Evolutionary conservation across 2,329 filamentous ascomycete species (phyloP).

Genomic region (Stagonosporopsis tanaceti): DNA sequence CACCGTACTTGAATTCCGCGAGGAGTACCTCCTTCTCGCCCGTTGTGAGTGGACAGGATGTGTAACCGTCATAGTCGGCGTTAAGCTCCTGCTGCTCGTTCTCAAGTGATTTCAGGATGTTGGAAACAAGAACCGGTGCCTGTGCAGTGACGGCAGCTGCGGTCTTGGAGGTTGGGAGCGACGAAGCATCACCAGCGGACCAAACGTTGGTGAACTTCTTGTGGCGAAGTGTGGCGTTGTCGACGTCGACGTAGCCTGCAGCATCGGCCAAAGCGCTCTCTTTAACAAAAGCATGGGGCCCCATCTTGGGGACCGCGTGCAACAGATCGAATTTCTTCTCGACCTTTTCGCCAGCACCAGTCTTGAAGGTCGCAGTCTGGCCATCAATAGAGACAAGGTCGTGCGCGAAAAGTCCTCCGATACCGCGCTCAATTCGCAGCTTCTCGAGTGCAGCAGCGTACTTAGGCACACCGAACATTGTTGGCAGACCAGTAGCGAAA

Average conservation of each 20-base stretch:
- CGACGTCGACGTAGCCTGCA: slow-evolving; percentile 50
- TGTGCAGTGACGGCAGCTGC: slow-evolving; percentile 50
- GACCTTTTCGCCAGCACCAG: slow-evolving; percentile 36
- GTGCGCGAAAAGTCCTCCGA: slow-evolving; percentile 51
- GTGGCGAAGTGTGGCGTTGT: slow-evolving; percentile 47
- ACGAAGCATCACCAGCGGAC: slow-evolving; percentile 51
- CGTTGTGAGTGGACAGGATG: slow-evolving; percentile 50
- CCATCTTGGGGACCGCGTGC: slow-evolving; percentile 51
- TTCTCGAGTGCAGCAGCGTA: slow-evolving; percentile 48
- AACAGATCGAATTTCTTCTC: slow-evolving; percentile 49
- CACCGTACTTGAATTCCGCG: slow-evolving; percentile 72
- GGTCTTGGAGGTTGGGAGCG: slow-evolving; percentile 51
- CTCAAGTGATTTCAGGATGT: slow-evolving; percentile 42
- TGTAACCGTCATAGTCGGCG: slow-evolving; percentile 49
- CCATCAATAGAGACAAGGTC: slow-evolving; percentile 49
- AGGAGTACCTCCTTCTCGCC: slow-evolving; percentile 70
- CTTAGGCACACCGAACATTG: slow-evolving; percentile 53
- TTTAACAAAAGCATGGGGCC: slow-evolving; percentile 48
- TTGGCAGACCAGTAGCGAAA: slow-evolving; percentile 51
- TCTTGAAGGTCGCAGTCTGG: slow-evolving; percentile 47
- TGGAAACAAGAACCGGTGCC: slow-evolving; percentile 47
- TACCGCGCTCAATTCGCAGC: slow-evolving; percentile 46
- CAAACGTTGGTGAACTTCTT: slow-evolving; percentile 51
- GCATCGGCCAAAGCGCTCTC: slow-evolving; percentile 46
- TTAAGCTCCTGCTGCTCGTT: slow-evolving; percentile 29